Conservation (phyloP, 23 red algal genomes). For the Agarophyton chilense region DNA sequence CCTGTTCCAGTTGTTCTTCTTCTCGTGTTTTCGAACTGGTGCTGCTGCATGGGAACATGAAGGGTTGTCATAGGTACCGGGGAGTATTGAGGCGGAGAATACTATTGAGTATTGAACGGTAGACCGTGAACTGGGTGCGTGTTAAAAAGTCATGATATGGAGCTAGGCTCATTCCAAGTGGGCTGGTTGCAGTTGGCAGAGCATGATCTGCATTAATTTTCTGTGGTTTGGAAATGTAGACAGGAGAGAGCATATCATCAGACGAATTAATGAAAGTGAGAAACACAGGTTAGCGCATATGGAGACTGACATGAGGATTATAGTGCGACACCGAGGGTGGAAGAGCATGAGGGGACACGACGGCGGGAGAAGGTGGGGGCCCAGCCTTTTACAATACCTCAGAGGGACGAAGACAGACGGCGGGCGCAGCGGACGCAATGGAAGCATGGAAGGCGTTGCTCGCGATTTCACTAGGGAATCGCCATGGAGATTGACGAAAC, state of each 20-base stretch:
- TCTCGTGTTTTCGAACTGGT: too few species aligned
- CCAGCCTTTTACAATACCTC: constrained; percentile 36
- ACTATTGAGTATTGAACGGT: constrained; percentile 27
- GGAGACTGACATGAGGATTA: constrained; percentile 4
- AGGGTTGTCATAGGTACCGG: too few species aligned
- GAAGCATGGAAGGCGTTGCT: constrained; percentile 30
- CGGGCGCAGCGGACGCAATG: constrained; percentile 42
- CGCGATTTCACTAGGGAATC: constrained; percentile 35
- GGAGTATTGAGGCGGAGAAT: constrained; percentile 71
- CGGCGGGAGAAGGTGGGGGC: background rate
- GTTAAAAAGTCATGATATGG: background rate
- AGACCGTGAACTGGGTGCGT: constrained; percentile 13
- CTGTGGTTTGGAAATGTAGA: background rate
- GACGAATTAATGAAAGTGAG: background rate
- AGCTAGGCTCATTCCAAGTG: constrained; percentile 79
- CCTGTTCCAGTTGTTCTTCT: too few species aligned
- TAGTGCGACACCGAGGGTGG: constrained; percentile 3
- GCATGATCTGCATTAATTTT: background rate
- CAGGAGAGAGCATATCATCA: background rate
- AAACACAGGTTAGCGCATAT: background rate
- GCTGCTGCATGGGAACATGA: too few species aligned
- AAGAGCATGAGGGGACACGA: constrained; percentile 25
- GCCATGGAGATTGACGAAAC: constrained; percentile 38
- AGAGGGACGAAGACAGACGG: constrained; percentile 28
- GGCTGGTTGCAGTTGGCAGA: constrained; percentile 43